A percentile compares a stretch with the other conserved stretches of the same genome.
Evolutionary conservation across 139 green algal genomes (phyloP).

Genomic region (Edaphochlamys debaryana): DNA sequence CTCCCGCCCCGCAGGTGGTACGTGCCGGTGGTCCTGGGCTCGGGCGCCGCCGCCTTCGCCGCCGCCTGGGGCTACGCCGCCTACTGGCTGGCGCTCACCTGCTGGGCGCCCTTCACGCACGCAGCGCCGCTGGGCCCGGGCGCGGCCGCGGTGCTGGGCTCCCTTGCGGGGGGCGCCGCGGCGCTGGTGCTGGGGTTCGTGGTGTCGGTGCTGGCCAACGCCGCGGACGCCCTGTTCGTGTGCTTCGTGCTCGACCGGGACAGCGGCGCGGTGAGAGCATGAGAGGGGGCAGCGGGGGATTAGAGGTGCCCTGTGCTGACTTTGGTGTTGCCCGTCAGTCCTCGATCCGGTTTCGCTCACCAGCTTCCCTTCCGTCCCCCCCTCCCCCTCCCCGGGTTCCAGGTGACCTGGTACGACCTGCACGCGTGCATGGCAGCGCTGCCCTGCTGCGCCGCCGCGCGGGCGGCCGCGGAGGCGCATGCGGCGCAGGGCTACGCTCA

Average conservation of each 20-base stretch:
- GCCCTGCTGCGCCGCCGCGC: slow-evolving; percentile 9
- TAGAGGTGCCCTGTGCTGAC: too few relatives aligned
- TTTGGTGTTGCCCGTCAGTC: too few relatives aligned
- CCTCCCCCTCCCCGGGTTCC: not conserved
- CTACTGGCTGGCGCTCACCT: slow-evolving; percentile 8
- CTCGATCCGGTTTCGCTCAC: too few relatives aligned
- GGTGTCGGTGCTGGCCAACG: slow-evolving; percentile 6
- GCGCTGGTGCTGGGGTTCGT: slow-evolving; percentile 24
- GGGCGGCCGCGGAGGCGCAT: not conserved
- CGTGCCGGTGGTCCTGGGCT: slow-evolving; percentile 30
- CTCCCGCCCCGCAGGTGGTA: slow-evolving; percentile 26
- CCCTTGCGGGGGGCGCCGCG: slow-evolving; percentile 3
- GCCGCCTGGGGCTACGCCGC: slow-evolving; percentile 30
- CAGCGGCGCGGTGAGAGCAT: not conserved
- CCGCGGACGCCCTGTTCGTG: slow-evolving; percentile 27
- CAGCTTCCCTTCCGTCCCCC: too few relatives aligned
- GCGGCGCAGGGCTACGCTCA: not conserved
- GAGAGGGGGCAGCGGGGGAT: too few relatives aligned
- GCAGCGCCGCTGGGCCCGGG: not conserved
- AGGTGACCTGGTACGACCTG: not conserved
- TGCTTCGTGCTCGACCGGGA: slow-evolving; percentile 26
- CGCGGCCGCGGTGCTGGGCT: slow-evolving; percentile 12
- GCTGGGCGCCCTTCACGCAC: slow-evolving; percentile 12
- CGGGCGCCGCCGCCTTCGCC: slow-evolving; percentile 17
- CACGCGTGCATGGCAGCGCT: not conserved